Evolutionary conservation across 2,329 filamentous ascomycete genomes (phyloP), one percentile per base, ranked within the genome.

Genomic region (Microcyclosporella mali): DNA sequence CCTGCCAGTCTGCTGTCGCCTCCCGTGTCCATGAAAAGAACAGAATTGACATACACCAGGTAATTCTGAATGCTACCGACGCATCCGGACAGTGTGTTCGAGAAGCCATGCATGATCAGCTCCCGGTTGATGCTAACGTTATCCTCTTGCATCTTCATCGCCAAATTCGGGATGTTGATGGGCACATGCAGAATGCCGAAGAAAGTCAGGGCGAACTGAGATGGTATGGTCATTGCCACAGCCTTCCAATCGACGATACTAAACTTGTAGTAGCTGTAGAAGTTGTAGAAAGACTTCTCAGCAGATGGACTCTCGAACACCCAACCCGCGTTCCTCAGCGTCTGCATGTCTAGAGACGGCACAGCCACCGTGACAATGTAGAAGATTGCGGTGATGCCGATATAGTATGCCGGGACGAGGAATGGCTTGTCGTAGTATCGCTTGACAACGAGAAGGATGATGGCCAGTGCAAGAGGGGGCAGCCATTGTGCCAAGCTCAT

Each of bases 111-210:
- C 33, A 94, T 81, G 58, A 89, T 88, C 16, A 98, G 73, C 63
- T 98, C 92, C 49, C 85, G 81, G 60, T 98, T 88, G 37, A 98
- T 79, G 60, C 94, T 82, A 21, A 94, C 77, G 59, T 97, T 85
- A 61, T 98, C 92, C 64, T 97, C 89, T 33, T 88, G 88, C 3
- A 85, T 87, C 25, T 88, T 88, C 37, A 95, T 83, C 0, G 88
- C 92, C 45, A 98, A 70, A 2, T 92, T 92, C 2, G 92, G 92
- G 3, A 98, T 89, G 58, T 98, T 98, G 67, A 98, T 98, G 0
- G 92, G 92, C 2, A 98, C 92, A 62, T 98, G 92, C 2, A 98
- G 77, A 43, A 98, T 84, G 40, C 92, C 92, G 58, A 98, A 98
- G 70, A 98, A 98, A 0, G 92, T 97, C 47, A 98, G 70, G 0